Conservation (phyloP, 2,329 filamentous ascomycete genomes). For the Endocalyx cinctus region DNA sequence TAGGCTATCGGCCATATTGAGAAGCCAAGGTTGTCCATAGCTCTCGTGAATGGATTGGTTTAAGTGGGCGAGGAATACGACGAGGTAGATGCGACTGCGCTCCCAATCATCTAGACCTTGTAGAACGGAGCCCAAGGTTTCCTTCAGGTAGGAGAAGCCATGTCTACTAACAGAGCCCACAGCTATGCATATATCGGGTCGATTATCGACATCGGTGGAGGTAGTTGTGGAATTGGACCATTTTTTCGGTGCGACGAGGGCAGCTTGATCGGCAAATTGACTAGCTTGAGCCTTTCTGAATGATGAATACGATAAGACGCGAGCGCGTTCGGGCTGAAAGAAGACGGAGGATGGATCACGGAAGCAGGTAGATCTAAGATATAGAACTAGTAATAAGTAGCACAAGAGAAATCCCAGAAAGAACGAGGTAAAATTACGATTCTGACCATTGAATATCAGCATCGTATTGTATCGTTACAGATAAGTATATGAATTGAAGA, state of each 20-base stretch:
- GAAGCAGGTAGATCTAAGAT: constrained; percentile 16
- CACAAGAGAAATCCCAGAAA: constrained; percentile 17
- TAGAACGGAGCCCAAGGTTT: constrained; percentile 16
- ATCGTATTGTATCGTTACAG: background rate
- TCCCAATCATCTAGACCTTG: constrained; percentile 13
- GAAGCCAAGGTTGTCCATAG: constrained; percentile 14
- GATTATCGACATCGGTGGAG: no score
- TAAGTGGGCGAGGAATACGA: constrained; percentile 20
- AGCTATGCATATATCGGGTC: constrained; percentile 19
- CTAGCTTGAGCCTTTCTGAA: constrained; percentile 17
- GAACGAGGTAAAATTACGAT: constrained; percentile 15
- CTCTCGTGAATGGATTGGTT: constrained; percentile 15
- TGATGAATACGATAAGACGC: constrained; percentile 18
- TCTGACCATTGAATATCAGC: constrained; percentile 9
- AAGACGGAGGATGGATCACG: constrained; percentile 20
- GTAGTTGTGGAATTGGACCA: constrained; percentile 12
- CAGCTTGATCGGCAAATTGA: constrained; percentile 16
- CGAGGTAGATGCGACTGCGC: constrained; percentile 11
- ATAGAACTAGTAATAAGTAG: constrained; percentile 13
- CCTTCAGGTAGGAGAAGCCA: constrained; percentile 18
- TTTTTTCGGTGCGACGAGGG: constrained; percentile 10
- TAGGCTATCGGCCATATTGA: constrained; percentile 16
- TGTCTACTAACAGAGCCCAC: constrained; percentile 15
- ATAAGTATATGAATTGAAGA: no score
- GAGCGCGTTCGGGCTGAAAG: constrained; percentile 17